Percentiles rank a stretch among this genome's conserved stretches.
Evolutionary conservation across 1,284 basidiomycete genomes (phyloP).

Genomic region (Paramarasmius palmivorus): DNA sequence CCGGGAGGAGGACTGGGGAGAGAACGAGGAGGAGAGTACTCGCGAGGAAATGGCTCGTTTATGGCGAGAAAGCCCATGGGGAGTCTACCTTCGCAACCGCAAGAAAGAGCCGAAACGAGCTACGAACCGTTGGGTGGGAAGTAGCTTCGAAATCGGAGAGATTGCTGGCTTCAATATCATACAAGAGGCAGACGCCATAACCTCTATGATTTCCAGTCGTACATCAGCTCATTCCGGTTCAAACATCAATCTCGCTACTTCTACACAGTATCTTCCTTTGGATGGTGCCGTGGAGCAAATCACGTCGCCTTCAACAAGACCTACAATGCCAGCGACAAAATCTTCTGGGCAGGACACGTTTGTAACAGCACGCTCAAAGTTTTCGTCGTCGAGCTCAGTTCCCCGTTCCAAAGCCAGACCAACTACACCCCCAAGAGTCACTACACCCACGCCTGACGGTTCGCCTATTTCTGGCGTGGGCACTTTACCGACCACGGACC

Average conservation of each 20-base stretch:
- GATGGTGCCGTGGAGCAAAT: slow-evolving; percentile 6
- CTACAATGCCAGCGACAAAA: neutral
- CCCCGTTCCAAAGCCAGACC: neutral
- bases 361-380: slow-evolving; percentile 33
- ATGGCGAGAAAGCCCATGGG: slow-evolving; percentile 74
- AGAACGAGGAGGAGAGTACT: slow-evolving; percentile 48
- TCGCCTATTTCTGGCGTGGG: neutral
- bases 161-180: slow-evolving; percentile 61
- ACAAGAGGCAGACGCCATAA: slow-evolving; percentile 27
- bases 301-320: slow-evolving; percentile 3
- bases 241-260: neutral
- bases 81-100: slow-evolving; percentile 39
- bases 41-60: slow-evolving; percentile 55
- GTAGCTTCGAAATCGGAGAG: slow-evolving; percentile 73
- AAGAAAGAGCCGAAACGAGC: slow-evolving; percentile 30
- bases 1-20: slow-evolving; percentile 61
- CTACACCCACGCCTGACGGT: neutral
- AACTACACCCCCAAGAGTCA: neutral
- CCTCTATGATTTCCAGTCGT: slow-evolving; percentile 15
- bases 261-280: slow-evolving; percentile 8
- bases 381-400: neutral
- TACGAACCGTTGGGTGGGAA: slow-evolving; percentile 61
- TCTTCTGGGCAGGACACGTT: slow-evolving; percentile 31
- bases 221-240: neutral
- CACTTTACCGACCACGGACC: neutral